Evolutionary conservation across 345 rosid species (phyloP), one percentile per base, ranked within the genome.

Genomic region (Eutrema heterophyllum): DNA sequence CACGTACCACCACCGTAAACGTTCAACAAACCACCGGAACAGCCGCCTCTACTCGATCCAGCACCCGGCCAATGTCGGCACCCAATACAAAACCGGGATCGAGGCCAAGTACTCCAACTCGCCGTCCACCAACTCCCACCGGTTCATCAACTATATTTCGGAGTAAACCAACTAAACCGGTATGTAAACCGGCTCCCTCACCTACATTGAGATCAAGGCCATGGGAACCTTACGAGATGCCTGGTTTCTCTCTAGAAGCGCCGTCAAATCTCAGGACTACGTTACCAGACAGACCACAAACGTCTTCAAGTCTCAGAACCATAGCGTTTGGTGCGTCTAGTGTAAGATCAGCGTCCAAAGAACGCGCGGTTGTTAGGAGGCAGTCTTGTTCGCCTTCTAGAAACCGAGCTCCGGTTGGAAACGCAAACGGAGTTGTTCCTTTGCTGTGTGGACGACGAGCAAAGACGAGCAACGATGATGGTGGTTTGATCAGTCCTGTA

Each of bases 361-460:
- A 85, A 69, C 69, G 79, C 45, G 66, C 67, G 24, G 60, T 84
- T 61, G 61, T 75, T 15, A 83, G 87, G 73, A 78, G 86, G 35
- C 92, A 82, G 38, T 87, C 93, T 45, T 85, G 89, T 78, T 89
- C 92, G 32, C 97, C 96, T n/a, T 78, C 90, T 27, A 82, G 84
- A 82, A 82, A 73, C 77, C 76, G 89, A 68, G 74, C 74, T 66
- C 78, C 86, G 10, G 80, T 56, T 46, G 83, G 87, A 39, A 75
- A 18, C 66, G 50, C 27, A 75, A 80, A 68, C 65, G 82, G 46
- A 69, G 71, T 49, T 83, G 80, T 72, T 78, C 84, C 82, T 77
- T 75, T 76, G 33, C 21, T 33, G 4, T 83, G 74, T 65, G 83
- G 83, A 44, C 12, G 10, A 56, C n/a, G 46, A 43, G 46, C 51